Conservation (phyloP, 2,329 filamentous ascomycete genomes). For the Penicillium sp. region DNA sequence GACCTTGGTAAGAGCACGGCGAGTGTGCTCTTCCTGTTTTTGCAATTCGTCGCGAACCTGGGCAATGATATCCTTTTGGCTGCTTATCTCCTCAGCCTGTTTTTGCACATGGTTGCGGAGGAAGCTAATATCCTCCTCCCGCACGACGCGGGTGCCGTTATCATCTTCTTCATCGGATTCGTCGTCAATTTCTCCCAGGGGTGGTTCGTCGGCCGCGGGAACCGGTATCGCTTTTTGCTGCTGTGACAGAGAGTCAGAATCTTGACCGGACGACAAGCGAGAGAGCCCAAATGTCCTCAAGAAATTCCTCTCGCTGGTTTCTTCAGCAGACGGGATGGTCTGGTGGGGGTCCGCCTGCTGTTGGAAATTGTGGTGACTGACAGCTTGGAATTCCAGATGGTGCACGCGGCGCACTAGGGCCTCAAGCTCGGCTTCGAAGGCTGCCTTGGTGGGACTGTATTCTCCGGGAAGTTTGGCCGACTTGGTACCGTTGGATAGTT, state of each 20-base stretch:
- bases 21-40: conserved; percentile 80
- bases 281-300: conserved; percentile 35
- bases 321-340: conserved; percentile 57
- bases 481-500: conserved; percentile 49
- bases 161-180: conserved; percentile 48
- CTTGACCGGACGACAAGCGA: conserved; percentile 34
- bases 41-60: conserved; percentile 82
- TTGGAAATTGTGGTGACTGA: conserved; percentile 44
- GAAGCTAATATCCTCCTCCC: conserved; percentile 79
- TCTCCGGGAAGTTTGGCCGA: conserved; percentile 73
- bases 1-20: conserved; percentile 75
- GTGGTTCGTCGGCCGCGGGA: conserved; percentile 34
- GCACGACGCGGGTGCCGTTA: conserved; percentile 52
- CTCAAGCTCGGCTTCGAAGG: conserved; percentile 78
- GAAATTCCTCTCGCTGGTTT: conserved; percentile 50
- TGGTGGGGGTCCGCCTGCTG: conserved; percentile 60
- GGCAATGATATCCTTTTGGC: conserved; percentile 79
- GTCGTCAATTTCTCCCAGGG: conserved; percentile 32
- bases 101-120: conserved; percentile 88
- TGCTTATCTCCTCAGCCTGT: conserved; percentile 87
- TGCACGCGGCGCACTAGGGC: conserved; percentile 75
- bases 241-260: conserved; percentile 37
- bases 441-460: conserved; percentile 70
- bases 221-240: conserved; percentile 39
- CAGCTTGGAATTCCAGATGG: conserved; percentile 75